Base-by-base conservation (phyloP, 331 rosid species). In the Prunus yedoensis region DNA sequence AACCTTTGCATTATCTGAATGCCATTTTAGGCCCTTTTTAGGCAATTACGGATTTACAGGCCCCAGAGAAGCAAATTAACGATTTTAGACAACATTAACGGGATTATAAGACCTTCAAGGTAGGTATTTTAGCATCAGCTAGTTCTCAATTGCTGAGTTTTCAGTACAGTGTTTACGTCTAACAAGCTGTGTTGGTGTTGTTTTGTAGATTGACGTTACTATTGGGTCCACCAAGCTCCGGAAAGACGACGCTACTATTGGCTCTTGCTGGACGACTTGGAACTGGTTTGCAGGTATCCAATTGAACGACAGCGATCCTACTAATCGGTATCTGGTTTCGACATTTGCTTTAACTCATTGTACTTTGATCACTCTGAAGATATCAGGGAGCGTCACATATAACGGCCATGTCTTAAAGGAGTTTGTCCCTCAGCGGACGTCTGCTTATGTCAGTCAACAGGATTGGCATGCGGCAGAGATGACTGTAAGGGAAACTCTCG, bases 211-310 rank as follows among this genome's bases (percentile, higher is more conserved):
- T 95, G 78, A 95, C 99, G 13, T 83, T 95, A 74, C 71, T 95
- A 54, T 70, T 95, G 89, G 99, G 99, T 74, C 96, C 99, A 49
- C 99, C 99, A 61, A 89, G 98, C 90, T 95, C 99, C 16, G 99
- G 99, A 74, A 95, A 95, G 87, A 87, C 98, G 12, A 89, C 99
- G 11, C 79, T 95, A 73, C 84, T 95, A 47, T 81, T 89, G 80
- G 98, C 99, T 75, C 99, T 95, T 77, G 98, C 99, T 18, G 99
- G 98, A 58, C 93, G 96, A 74, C 87, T 92, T 69, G 99, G 91
- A 86, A 80, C 78, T 78, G 96, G 90, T 74, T 82, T 95, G 85
- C 85, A 95, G 98, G 99, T 95, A 49, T 52, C 9, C 58, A 41
- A 35, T 32, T 32, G 32, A 63, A 17, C 25, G 25, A 63, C 47